Evolutionary conservation across 768 basidiomycete genomes (phyloP).

Genomic region (Suillus lakei): DNA sequence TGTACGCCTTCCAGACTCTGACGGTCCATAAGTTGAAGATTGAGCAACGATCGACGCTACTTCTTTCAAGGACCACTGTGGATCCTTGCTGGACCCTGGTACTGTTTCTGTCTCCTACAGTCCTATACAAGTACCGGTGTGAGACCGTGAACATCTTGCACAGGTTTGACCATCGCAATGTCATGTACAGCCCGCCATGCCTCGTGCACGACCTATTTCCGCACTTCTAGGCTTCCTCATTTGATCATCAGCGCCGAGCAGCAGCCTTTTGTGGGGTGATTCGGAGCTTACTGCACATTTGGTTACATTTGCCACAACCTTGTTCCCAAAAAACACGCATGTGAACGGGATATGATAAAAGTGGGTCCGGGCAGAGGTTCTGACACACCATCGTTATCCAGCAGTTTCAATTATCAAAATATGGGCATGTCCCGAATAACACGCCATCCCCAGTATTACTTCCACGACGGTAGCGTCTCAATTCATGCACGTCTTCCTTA

Average conservation of each 20-base stretch:
- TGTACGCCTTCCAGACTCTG: background rate
- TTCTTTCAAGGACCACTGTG: background rate
- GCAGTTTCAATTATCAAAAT: background rate
- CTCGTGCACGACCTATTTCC: background rate
- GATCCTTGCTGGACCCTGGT: background rate
- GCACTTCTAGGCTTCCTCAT: background rate
- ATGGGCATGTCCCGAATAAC: background rate
- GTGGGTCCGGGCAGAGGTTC: background rate
- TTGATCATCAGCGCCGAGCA: background rate
- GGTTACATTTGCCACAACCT: background rate
- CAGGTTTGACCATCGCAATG: background rate
- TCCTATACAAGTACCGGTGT: background rate
- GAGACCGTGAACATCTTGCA: background rate
- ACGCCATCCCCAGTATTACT: constrained; percentile 1
- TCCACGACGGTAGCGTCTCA: background rate
- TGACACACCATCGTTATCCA: background rate
- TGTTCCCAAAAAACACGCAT: background rate
- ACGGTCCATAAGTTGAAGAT: background rate
- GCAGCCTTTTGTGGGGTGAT: background rate
- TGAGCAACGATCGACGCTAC: background rate
- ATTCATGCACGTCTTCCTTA: constrained; percentile 1
- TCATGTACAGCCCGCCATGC: background rate
- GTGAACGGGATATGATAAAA: background rate
- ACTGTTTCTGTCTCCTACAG: background rate
- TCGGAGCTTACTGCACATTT: background rate